Evolutionary conservation across 257 asterid genomes (phyloP), one percentile per base, ranked within the genome.

Genomic region (Mitragyna speciosa): DNA sequence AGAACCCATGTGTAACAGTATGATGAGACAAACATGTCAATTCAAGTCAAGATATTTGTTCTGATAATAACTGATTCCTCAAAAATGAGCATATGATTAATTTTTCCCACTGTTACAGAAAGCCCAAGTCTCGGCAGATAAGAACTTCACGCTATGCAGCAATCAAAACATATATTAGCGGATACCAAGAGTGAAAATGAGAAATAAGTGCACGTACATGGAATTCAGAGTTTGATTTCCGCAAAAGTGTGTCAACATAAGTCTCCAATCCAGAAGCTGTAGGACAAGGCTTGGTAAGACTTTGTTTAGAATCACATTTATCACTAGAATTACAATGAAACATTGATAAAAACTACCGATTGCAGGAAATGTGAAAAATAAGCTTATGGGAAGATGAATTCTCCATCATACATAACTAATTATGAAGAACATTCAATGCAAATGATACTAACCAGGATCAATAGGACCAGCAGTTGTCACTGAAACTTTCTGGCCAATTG

Each of bases 151-250:
- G 59, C n/a, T 5, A 12, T 22, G 67, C 5, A 26, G 9, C 17
- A 66, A 78, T 14, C 26, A 48, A 67, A 30, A 6, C 2, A 56
- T 9, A 54, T 26, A 70, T 33, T 51, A 16, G 59, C 31, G 36
- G 63, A 65, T 63, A 24, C 48, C 8, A 2, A 48, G 59, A 45
- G 17, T 67, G 48, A 39, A 49, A 45, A 68, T 15, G 49, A 43
- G 63, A 75, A 78, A 75, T 58, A 63, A 58, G 58, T 59, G 65
- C 70, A 79, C 98, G 19, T 93, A 95, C 98, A 70, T 85, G 89
- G 93, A 93, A 93, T 88, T 93, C 99, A 58, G 82, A 78, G 83
- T 89, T 95, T 28, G 97, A 76, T 83, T 93, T 95, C 82, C 96
- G 84, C 73, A 85, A 47, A 79, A 93, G 90, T 84, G 97, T 81